phyloP scores from a whole-genome alignment of 202 grass and related monocot genomes.

The Zoysia matrella region DNA sequence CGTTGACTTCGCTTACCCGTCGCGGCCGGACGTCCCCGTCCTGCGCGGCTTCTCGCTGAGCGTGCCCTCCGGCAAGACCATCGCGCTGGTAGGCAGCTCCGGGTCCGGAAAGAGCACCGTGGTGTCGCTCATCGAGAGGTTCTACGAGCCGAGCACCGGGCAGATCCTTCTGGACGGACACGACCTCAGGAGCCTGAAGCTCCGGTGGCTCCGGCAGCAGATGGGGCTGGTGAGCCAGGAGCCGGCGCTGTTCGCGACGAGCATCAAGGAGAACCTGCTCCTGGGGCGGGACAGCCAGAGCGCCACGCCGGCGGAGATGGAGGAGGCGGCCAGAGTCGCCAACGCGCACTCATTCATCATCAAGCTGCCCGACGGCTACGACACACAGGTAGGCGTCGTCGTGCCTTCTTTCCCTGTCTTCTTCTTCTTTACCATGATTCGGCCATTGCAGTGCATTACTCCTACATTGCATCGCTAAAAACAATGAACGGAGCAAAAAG shows the following conservation, averaged over 20 bases:
- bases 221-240: constrained; percentile 97
- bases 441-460: no score
- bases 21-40: constrained; percentile 69
- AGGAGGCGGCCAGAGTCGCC: constrained; percentile 95
- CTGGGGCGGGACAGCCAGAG: constrained; percentile 73
- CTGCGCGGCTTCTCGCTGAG: constrained; percentile 69
- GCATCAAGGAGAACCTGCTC: constrained; percentile 91
- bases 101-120: constrained; percentile 99
- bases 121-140: constrained; percentile 94
- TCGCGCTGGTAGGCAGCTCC: constrained; percentile 89
- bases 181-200: constrained; percentile 72
- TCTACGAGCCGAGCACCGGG: constrained; percentile 84
- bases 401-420: not conserved
- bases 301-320: constrained; percentile 81
- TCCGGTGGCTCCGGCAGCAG: constrained; percentile 87
- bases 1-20: constrained; percentile 86
- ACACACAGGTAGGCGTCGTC: constrained; percentile 64
- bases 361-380: constrained; percentile 93
- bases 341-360: constrained; percentile 99
- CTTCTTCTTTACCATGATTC: no score
- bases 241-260: constrained; percentile 94
- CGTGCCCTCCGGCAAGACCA: constrained; percentile 86
- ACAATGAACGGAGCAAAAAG: no score
- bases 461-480: no score
- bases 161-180: constrained; percentile 78